Evolutionary conservation across 2,329 filamentous ascomycete genomes (phyloP), one percentile per base, ranked within the genome.

Genomic region (Hypoxylon rubiginosum): DNA sequence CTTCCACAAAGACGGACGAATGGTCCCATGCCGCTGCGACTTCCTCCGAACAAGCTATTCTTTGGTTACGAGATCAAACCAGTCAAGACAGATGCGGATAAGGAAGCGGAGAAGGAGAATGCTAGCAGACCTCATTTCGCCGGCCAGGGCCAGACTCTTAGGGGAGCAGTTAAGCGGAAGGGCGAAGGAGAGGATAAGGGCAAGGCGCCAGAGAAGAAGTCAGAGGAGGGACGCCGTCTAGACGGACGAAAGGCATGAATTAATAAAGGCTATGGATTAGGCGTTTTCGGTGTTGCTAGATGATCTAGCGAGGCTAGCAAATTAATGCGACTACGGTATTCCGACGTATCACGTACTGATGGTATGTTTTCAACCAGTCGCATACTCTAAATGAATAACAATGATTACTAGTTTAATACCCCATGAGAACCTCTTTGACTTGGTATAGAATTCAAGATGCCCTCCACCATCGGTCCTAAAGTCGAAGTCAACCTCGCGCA

Each of bases 1-100:
- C 58, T 74, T 24, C 79, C 79, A n/a, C 80, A 73, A 62, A 80
- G 79, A 66, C 79, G 87, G 66, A 89, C 85, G 13, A 94, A 95
- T 69, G 94, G 94, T 0, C 94, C 95, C 0, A 92, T 96, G 76
- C 94, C 95, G 3, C 85, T 99, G 7, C 87, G 96, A 28, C 79
- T 99, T 55, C 88, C 93, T 0, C 91, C 92, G 0, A 96, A 96
- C 74, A 97, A 97, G 80, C 85, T 99, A 4, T 99, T 99, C 84
- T 97, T 99, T 69, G 96, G 96, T 2, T 99, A 98, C 75, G 91
- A 97, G 75, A 87, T 97, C 76, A 97, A 92, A 79, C 95, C 95
- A 0, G 85, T 97, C 45, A 94, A 93, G 82, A 92, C 92, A 8
- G 89, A 91, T 62, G 91, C 88, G 36, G 89, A 93, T 62, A 90